Percentiles rank a stretch among this genome's conserved stretches.
These are phyloP conservation scores for Wickerhamomyces ciferrii DNA, from an alignment of 805 yeast species.

Conservation along the genomic window DNA sequence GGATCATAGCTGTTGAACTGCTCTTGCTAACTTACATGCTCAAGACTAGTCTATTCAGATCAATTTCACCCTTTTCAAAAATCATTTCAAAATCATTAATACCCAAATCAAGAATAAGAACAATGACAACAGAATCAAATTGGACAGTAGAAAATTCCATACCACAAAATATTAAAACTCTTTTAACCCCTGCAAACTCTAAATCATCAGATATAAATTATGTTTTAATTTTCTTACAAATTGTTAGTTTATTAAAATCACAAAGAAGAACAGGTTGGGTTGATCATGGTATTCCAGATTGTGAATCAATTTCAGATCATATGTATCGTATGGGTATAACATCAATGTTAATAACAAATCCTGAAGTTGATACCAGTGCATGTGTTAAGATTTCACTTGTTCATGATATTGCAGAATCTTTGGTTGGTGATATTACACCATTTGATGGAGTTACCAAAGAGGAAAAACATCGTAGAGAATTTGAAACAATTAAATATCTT, in stretches of 20 bases:
- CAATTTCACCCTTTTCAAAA: too few species aligned
- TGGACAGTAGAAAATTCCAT: constrained; percentile 56
- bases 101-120: neutral
- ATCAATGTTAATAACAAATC: constrained; percentile 56
- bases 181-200: constrained; percentile 25
- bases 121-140: constrained; percentile 9
- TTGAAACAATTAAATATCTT: constrained; percentile 63
- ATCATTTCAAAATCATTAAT: neutral
- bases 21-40: too few species aligned
- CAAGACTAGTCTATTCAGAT: too few species aligned
- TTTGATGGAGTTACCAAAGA: constrained; percentile 62
- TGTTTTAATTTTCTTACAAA: constrained; percentile 54
- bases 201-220: constrained; percentile 30
- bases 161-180: constrained; percentile 37
- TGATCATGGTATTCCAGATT: constrained; percentile 42
- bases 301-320: constrained; percentile 82
- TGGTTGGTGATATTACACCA: constrained; percentile 95
- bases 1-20: too few species aligned
- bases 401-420: constrained; percentile 91
- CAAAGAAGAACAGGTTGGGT: constrained; percentile 95
- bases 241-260: constrained; percentile 65
- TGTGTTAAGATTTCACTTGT: constrained; percentile 84
- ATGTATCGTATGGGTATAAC: constrained; percentile 92
- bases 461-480: constrained; percentile 84
- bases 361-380: constrained; percentile 51